Conservation (phyloP, 2,329 filamentous ascomycete genomes). For the Penicillium brevicompactum region DNA sequence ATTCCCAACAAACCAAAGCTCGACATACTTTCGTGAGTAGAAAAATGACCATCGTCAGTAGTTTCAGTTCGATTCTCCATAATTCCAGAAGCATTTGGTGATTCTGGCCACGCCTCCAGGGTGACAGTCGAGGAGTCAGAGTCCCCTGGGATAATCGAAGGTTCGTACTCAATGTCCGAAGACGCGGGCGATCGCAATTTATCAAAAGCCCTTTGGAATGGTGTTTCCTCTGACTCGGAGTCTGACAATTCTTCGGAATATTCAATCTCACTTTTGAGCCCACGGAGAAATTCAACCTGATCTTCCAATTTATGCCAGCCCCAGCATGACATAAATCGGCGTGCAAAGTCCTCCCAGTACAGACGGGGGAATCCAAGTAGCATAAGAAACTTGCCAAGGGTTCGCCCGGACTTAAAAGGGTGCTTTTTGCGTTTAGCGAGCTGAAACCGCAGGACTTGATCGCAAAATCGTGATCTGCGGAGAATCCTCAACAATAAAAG, state of each 20-base stretch:
- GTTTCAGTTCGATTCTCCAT: not conserved
- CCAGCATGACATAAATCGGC: constrained; percentile 26
- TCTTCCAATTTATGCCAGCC: not conserved
- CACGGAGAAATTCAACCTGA: not conserved
- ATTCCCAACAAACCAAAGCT: not conserved
- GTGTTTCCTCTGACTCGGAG: not conserved
- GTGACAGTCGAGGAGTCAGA: not conserved
- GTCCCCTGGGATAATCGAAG: not conserved
- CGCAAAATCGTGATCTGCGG: not conserved
- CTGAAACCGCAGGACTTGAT: constrained; percentile 11
- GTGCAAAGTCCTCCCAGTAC: constrained; percentile 24
- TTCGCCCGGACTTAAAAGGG: constrained; percentile 14
- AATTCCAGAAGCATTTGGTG: not conserved
- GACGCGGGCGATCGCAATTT: not conserved
- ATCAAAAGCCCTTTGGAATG: not conserved
- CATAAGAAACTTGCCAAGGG: constrained; percentile 26
- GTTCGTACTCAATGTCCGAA: not conserved
- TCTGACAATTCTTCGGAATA: not conserved
- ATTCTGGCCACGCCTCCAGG: not conserved
- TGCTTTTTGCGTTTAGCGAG: constrained; percentile 10
- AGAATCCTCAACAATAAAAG: constrained; percentile 32
- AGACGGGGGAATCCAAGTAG: constrained; percentile 23
- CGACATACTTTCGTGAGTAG: constrained; percentile 2
- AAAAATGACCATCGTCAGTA: not conserved
- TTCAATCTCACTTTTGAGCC: not conserved